Evolutionary conservation across 2,329 filamentous ascomycete genomes (phyloP), one percentile per base, ranked within the genome.

Genomic region (Penicillium sp.): DNA sequence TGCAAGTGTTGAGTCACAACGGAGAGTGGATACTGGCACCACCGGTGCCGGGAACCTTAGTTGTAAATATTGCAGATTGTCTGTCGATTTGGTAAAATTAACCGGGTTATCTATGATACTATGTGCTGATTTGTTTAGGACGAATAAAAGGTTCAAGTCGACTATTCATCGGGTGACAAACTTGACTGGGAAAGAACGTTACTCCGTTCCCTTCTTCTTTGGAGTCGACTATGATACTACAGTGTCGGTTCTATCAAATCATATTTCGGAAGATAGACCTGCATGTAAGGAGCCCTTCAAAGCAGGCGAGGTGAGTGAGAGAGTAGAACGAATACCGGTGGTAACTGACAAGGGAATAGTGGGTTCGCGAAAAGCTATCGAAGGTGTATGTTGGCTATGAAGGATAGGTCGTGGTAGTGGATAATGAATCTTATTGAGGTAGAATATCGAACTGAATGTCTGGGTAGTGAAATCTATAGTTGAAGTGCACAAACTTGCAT

Each of bases 191-290:
- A 44, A 69, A 40, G 73, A 77, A 58, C 61, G 75, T 0, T 76
- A 75, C 53, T 72, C 68, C 4, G 72, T 77, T 25, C 73, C 74
- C 0, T 74, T 78, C 40, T 78, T 77, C 62, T 77, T 75, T 55
- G 68, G 67, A 0, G 71, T 76, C 0, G 74, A 77, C 53, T 75
- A 76, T 19, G 70, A 77, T 53, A 57, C 62, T 0, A 68, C 75
- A 60, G 60, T 70, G 61, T 53, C 56, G 2, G 64, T 65, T 6
- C 16, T 68, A 12, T 57, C 61, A 7, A 62, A 48, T 16, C 61
- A 60, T 42, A 55, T 58, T 4, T 60, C 61, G 4, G 43, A 45
- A 6, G 57, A 61, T 3, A 55, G 49, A 4, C 55, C 56, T 10
- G 50, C 55, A 10, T 57, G 56, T 16, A 55, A 50, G n/a, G n/a